Conservation (phyloP, 192 early-diverging fungal species). For the Coemansia sp. region DNA sequence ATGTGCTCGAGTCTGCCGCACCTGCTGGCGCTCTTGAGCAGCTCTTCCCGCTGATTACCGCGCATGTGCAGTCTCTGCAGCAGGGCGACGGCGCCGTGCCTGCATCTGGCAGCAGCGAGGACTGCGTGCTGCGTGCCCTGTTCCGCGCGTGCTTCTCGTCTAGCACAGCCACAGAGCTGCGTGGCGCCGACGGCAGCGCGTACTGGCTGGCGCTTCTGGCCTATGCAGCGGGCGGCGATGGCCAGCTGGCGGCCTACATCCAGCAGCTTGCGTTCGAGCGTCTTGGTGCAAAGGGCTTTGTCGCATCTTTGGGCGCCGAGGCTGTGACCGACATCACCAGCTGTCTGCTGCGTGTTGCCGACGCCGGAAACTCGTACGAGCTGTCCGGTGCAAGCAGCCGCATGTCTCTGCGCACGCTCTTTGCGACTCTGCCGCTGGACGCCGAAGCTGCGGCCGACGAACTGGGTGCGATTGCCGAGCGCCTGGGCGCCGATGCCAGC, state of each 20-base stretch:
- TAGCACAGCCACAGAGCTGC: conserved; percentile 11
- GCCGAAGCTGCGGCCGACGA: conserved; percentile 27
- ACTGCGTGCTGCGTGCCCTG: conserved; percentile 25
- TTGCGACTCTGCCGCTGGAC: conserved; percentile 25
- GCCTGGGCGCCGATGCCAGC: conserved; percentile 9
- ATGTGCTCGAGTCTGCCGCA: conserved; percentile 9
- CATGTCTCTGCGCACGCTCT: conserved; percentile 33
- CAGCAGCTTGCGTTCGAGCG: conserved; percentile 42
- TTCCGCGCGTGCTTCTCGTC: conserved; percentile 30
- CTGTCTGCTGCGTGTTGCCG: conserved; percentile 26
- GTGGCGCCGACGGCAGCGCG: not conserved
- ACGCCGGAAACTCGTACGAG: conserved; percentile 23
- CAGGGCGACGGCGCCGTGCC: conserved; percentile 5
- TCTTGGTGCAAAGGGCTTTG: conserved; percentile 19
- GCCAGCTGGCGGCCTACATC: conserved; percentile 24
- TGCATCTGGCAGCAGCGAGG: conserved; percentile 14
- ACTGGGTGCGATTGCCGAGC: conserved; percentile 18
- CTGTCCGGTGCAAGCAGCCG: conserved; percentile 8
- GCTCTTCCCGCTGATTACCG: conserved; percentile 29
- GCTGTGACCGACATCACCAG: conserved; percentile 16
- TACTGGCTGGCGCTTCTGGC: conserved; percentile 30
- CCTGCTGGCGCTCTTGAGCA: conserved; percentile 24
- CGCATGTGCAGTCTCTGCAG: conserved; percentile 16
- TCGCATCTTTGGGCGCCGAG: conserved; percentile 14
- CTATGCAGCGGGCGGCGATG: conserved; percentile 15